Percentiles rank a stretch among this genome's conserved stretches.
Conservation (phyloP, 2,329 filamentous ascomycete species). For the Diaporthe helianthi region DNA sequence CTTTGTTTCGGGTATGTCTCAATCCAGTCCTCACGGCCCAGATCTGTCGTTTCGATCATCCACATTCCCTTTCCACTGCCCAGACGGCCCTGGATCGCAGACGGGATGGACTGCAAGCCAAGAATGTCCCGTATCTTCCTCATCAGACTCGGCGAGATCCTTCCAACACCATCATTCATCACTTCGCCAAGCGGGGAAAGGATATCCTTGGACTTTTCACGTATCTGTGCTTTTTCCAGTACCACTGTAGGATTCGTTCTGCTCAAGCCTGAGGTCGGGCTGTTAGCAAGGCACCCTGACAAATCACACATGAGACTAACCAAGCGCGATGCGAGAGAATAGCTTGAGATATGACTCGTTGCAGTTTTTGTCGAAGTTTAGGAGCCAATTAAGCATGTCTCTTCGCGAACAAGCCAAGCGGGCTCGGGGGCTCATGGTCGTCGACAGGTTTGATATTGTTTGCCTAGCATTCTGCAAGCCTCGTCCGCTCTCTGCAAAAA, state of each 20-base stretch:
- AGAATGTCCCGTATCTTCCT: constrained; percentile 57
- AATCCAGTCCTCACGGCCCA: constrained; percentile 66
- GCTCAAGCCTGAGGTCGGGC: constrained; percentile 53
- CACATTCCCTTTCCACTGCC: constrained; percentile 79
- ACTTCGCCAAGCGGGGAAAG: constrained; percentile 49
- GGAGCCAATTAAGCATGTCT: constrained; percentile 60
- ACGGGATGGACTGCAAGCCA: constrained; percentile 60
- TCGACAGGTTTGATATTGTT: not conserved
- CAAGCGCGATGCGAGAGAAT: constrained; percentile 64
- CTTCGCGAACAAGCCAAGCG: constrained; percentile 13
- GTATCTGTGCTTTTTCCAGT: constrained; percentile 56
- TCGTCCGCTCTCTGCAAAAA: constrained; percentile 63
- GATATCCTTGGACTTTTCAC: constrained; percentile 46
- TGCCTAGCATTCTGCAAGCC: constrained; percentile 44
- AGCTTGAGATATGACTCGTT: constrained; percentile 60
- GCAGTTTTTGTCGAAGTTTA: constrained; percentile 53
- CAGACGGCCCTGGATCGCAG: constrained; percentile 73
- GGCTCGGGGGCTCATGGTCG: constrained; percentile 42
- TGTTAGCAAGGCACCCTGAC: not conserved
- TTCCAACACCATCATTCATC: constrained; percentile 73
- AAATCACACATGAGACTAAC: constrained; percentile 44
- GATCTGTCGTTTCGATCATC: constrained; percentile 64
- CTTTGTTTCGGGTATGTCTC: constrained; percentile 70
- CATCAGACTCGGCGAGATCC: constrained; percentile 69
- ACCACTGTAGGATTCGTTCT: constrained; percentile 55